Percentiles rank a stretch among this genome's conserved stretches.
Evolutionary conservation across 2,329 filamentous ascomycete species (phyloP).

Genomic region (Sporothrix globosa): DNA sequence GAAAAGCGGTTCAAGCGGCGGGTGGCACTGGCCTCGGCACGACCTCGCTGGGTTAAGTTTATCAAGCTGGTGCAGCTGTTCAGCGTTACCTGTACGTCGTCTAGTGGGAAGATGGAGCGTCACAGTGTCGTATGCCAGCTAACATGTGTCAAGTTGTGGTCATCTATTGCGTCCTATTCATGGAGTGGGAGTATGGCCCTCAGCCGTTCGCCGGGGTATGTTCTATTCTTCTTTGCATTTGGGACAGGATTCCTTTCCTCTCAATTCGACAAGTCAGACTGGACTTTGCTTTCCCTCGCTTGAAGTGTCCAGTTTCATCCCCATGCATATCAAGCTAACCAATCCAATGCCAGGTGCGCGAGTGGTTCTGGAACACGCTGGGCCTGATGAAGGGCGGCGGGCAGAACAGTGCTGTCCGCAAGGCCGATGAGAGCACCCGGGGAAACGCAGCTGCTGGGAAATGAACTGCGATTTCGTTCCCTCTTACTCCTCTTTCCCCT

Average conservation of each 20-base stretch:
- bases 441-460: background rate
- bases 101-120: background rate
- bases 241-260: too few species aligned
- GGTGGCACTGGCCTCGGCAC: constrained; percentile 61
- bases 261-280: background rate
- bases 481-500: background rate
- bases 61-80: constrained; percentile 67
- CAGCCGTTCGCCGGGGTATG: constrained; percentile 52
- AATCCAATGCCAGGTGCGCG: constrained; percentile 36
- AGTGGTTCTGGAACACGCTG: constrained; percentile 38
- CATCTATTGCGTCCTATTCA: constrained; percentile 63
- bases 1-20: constrained; percentile 79
- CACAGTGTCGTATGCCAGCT: background rate
- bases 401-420: constrained; percentile 21
- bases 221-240: background rate
- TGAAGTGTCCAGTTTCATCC: too few species aligned
- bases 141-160: constrained; percentile 50
- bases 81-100: constrained; percentile 56
- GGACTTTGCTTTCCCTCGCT: background rate
- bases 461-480: background rate
- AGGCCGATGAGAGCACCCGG: background rate
- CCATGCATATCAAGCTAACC: background rate
- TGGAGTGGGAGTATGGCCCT: constrained; percentile 57
- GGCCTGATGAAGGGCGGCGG: constrained; percentile 30
- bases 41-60: constrained; percentile 67